These are phyloP conservation scores for Penicillium turbatum DNA, from an alignment of 495 filamentous ascomycete genomes.

Conservation along the genomic window DNA sequence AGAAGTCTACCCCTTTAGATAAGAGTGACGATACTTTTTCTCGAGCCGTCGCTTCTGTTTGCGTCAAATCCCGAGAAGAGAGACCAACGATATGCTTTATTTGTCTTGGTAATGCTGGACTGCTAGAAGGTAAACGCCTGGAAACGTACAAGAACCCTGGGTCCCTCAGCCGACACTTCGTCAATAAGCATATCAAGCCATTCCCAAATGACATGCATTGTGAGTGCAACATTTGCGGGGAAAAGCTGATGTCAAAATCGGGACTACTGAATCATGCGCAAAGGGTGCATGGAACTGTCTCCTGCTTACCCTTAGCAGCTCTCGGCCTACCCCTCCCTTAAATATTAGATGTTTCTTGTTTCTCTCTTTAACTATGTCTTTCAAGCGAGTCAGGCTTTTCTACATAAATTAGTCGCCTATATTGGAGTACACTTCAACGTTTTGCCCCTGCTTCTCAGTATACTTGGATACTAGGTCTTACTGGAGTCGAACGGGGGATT, in stretches of 20 bases:
- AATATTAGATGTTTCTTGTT: too few species aligned
- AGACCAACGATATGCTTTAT: conserved; percentile 26
- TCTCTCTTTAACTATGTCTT: too few species aligned
- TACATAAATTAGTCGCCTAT: too few species aligned
- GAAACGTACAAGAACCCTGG: conserved; percentile 15
- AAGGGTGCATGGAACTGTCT: conserved; percentile 21
- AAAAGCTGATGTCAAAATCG: conserved; percentile 19
- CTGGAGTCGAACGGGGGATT: too few species aligned
- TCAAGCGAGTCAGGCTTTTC: too few species aligned
- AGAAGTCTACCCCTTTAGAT: conserved; percentile 11
- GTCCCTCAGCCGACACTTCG: conserved; percentile 25
- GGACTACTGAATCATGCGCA: conserved; percentile 23
- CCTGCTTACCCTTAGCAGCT: background rate
- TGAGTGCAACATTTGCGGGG: conserved; percentile 20
- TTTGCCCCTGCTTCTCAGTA: too few species aligned
- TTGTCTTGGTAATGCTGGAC: conserved; percentile 14
- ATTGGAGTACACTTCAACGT: too few species aligned
- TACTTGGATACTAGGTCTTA: too few species aligned
- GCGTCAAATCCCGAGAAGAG: conserved; percentile 16
- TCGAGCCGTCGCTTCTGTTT: conserved; percentile 19
- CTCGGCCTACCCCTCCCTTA: too few species aligned
- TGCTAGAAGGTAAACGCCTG: conserved; percentile 14
- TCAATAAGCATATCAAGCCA: conserved; percentile 22
- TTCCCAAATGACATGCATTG: conserved; percentile 22
- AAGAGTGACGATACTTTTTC: conserved; percentile 14